Base-by-base conservation (phyloP, 129 eudicot genomes). In the Deinandra increscens region DNA sequence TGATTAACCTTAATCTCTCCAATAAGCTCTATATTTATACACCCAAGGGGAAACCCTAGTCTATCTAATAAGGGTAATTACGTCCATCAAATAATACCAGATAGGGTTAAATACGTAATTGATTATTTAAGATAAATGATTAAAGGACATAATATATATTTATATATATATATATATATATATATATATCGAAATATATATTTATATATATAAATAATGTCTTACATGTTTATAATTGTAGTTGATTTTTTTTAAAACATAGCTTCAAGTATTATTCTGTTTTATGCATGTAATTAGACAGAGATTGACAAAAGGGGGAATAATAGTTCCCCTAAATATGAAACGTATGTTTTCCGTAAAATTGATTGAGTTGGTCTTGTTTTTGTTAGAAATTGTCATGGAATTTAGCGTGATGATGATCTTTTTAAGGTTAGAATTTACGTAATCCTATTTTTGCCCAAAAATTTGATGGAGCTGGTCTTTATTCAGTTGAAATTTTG, bases 361-460 rank as follows among this genome's bases (percentile, higher is more conserved):
- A 20, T 22, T 55, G 36, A 55, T 55, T 55, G 61, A 11, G 61
- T 20, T 22, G 34, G 61, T 55, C 36, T 54, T 22, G 36, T 2
- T 23, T 4, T 55, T 55, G 36, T 55, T 55, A 11, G 23, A 14
- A 22, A 3, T 0, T 55, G 36, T 55, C 7, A 55, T 55, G 36
- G 61, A 55, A 20, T 20, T 20, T 54, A 54, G 60, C 14, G 14
- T 22, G 46, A 42, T 43, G 48, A 4, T 9, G 46, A 42, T 12
- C 3, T 42, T 39, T 39, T 39, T 42, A 5, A 8, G 0, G 11
- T 2, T 3, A 42, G 9, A 8, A 8, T 42, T 3, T 45, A 22
- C 9, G 43, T 31, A 17, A 19, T 54, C 46, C 48, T 65, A 50
- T 41, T 75, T 75, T 55, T 66, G 73, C 73, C 73, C 73, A 56